phyloP scores from a whole-genome alignment of 2,329 filamentous ascomycete species.

The Aschersonia sp. region DNA sequence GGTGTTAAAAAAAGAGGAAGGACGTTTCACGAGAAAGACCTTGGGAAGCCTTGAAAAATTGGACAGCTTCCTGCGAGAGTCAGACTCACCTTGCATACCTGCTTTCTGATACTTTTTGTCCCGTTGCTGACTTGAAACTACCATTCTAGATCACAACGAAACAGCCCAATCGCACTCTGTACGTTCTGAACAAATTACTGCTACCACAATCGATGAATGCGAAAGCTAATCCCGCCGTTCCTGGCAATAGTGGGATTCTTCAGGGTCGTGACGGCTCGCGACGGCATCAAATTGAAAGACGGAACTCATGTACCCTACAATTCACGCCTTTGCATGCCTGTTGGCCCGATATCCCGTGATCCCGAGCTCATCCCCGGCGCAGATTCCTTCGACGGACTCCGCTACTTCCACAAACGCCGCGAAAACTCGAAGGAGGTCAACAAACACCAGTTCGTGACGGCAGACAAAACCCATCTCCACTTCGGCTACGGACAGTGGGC shows the following conservation, averaged over 20 bases:
- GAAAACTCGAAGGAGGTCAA: neutral
- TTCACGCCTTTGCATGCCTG: slow-evolving; percentile 3
- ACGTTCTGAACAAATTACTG: neutral
- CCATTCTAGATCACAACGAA: slow-evolving; percentile 3
- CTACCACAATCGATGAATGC: neutral
- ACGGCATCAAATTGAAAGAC: slow-evolving; percentile 5
- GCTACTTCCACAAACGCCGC: slow-evolving; percentile 4
- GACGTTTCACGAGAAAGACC: slow-evolving; percentile 1
- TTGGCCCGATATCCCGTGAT: slow-evolving; percentile 3
- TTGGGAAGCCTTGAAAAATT: slow-evolving; percentile 4
- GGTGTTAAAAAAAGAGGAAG: neutral
- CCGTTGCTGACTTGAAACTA: neutral
- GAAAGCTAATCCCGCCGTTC: neutral
- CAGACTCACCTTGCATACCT: neutral
- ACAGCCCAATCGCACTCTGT: slow-evolving; percentile 4
- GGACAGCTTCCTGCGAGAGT: slow-evolving; percentile 7
- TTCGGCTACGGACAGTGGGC: slow-evolving; percentile 6
- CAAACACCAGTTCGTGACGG: slow-evolving; percentile 6
- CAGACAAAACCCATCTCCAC: slow-evolving; percentile 5
- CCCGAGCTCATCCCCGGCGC: neutral
- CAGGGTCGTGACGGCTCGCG: slow-evolving; percentile 4
- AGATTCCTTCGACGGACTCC: slow-evolving; percentile 4
- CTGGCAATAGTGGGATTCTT: slow-evolving; percentile 4
- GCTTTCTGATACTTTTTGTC: neutral
- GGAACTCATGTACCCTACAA: slow-evolving; percentile 3